These are phyloP conservation scores for Calonectria naviculata DNA, from an alignment of 2,329 filamentous ascomycete species.

Conservation along the genomic window DNA sequence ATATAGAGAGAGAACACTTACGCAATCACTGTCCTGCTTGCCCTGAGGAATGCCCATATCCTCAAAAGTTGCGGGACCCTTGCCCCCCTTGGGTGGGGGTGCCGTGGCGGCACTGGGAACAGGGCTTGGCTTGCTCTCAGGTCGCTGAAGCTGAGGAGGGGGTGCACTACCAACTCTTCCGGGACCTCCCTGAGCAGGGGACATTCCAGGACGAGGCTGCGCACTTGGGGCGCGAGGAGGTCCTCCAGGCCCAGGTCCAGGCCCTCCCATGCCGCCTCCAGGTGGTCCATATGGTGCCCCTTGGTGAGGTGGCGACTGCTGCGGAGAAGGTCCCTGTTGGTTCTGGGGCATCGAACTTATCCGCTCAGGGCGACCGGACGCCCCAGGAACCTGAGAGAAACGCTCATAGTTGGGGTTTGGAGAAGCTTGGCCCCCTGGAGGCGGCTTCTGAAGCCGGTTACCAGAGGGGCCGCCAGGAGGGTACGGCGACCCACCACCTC, in stretches of 20 bases:
- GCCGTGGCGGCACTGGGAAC: conserved; percentile 49
- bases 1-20: conserved; percentile 59
- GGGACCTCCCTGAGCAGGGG: conserved; percentile 31
- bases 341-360: conserved; percentile 44
- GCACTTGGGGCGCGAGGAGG: conserved; percentile 38
- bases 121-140: conserved; percentile 42
- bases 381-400: conserved; percentile 46
- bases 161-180: conserved; percentile 52
- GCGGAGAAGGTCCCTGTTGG: conserved; percentile 15
- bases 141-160: conserved; percentile 44
- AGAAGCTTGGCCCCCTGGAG: conserved; percentile 36
- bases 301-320: conserved; percentile 16
- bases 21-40: conserved; percentile 91
- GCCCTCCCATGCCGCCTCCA: conserved; percentile 5
- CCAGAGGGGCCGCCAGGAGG: conserved; percentile 44
- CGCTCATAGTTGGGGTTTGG: conserved; percentile 43
- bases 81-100: conserved; percentile 56
- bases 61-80: conserved; percentile 95
- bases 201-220: conserved; percentile 33
- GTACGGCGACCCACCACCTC: conserved; percentile 36
- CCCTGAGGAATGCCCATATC: conserved; percentile 94
- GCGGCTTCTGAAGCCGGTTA: conserved; percentile 44
- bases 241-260: conserved; percentile 11
- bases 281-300: conserved; percentile 9
- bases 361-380: conserved; percentile 44